phyloP scores from a whole-genome alignment of 805 yeast species.

The Dipodascus albidus region DNA sequence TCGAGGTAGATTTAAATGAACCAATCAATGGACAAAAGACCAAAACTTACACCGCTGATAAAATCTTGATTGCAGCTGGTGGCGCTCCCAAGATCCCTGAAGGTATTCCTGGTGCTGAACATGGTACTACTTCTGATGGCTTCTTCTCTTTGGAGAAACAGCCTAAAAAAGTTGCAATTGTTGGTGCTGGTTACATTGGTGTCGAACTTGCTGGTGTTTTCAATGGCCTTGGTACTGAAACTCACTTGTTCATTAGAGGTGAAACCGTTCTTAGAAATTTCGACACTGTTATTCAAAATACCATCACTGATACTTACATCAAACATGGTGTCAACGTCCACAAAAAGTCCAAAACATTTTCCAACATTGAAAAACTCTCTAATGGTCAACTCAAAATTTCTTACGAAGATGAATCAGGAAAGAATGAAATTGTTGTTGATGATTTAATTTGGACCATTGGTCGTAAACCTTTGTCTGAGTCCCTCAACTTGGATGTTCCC shows the following conservation, averaged over 20 bases:
- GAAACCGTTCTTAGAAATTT: slow-evolving; percentile 82
- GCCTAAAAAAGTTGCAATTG: slow-evolving; percentile 87
- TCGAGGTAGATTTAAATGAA: slow-evolving; percentile 65
- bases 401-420: slow-evolving; percentile 31
- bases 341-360: slow-evolving; percentile 46
- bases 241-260: slow-evolving; percentile 82
- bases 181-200: slow-evolving; percentile 98
- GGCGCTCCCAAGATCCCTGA: slow-evolving; percentile 68
- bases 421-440: slow-evolving; percentile 51
- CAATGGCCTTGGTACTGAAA: slow-evolving; percentile 75
- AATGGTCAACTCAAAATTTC: slow-evolving; percentile 40
- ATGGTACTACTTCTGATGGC: slow-evolving; percentile 82
- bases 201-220: slow-evolving; percentile 93
- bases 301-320: slow-evolving; percentile 70
- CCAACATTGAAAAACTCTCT: slow-evolving; percentile 25
- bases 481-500: slow-evolving; percentile 61
- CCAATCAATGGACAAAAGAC: slow-evolving; percentile 30
- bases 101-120: slow-evolving; percentile 69
- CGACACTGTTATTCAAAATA: slow-evolving; percentile 67
- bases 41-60: slow-evolving; percentile 58
- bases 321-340: slow-evolving; percentile 75
- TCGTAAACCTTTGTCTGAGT: slow-evolving; percentile 59
- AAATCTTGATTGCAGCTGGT: slow-evolving; percentile 85
- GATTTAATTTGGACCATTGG: slow-evolving; percentile 90
- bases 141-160: slow-evolving; percentile 72